Percentiles rank a stretch among this genome's conserved stretches.
Conservation (phyloP, 2,329 filamentous ascomycete genomes). For the Penicillium sp. region DNA sequence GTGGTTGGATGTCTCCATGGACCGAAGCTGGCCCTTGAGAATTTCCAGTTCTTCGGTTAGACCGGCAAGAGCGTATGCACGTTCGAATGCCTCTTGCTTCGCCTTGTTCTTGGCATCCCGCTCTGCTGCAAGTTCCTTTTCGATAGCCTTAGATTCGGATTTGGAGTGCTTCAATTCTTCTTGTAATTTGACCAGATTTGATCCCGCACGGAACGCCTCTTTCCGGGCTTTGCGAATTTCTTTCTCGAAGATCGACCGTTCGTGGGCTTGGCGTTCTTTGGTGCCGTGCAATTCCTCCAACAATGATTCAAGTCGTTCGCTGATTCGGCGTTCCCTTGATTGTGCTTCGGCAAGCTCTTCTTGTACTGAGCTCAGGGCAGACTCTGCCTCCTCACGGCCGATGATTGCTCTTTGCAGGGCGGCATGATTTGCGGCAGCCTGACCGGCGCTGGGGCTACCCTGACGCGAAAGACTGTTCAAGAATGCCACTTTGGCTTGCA, state of each 20-base stretch:
- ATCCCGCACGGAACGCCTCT: constrained; percentile 58
- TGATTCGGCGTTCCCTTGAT: constrained; percentile 44
- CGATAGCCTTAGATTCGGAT: constrained; percentile 48
- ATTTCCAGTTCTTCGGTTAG: constrained; percentile 46
- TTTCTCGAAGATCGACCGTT: constrained; percentile 54
- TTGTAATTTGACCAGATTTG: constrained; percentile 54
- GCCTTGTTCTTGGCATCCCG: constrained; percentile 47
- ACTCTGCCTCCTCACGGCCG: constrained; percentile 48
- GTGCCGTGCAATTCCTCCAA: constrained; percentile 53
- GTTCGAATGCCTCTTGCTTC: constrained; percentile 48
- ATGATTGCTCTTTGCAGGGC: constrained; percentile 46
- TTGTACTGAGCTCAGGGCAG: constrained; percentile 33
- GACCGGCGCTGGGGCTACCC: constrained; percentile 30
- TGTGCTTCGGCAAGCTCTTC: constrained; percentile 43
- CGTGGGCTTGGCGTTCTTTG: constrained; percentile 51
- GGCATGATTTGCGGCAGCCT: constrained; percentile 40
- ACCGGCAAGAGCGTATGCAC: constrained; percentile 46
- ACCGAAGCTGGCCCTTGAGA: constrained; percentile 42
- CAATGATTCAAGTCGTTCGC: constrained; percentile 44
- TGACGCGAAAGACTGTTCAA: constrained; percentile 45
- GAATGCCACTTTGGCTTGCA: constrained; percentile 50
- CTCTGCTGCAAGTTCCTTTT: constrained; percentile 53
- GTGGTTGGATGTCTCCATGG: constrained; percentile 39
- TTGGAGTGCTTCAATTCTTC: constrained; percentile 48
- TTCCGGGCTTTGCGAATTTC: constrained; percentile 56